phyloP scores from a whole-genome alignment of 73 alveolate species.

The Stentor roeselii region DNA sequence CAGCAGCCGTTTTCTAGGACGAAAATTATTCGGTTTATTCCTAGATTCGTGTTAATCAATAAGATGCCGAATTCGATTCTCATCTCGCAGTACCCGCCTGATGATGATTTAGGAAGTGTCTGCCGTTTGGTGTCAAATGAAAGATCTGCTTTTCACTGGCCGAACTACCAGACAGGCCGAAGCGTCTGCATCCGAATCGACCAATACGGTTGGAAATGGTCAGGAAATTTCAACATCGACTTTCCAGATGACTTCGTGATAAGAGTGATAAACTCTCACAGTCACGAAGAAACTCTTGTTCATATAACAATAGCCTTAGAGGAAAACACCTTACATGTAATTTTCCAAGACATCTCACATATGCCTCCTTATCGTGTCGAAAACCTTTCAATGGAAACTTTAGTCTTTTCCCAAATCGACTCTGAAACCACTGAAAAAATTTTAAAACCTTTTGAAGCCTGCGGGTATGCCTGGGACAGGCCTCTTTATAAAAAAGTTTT shows the following conservation, averaged over 20 bases:
- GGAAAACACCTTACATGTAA: not conserved
- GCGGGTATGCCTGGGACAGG: slow-evolving; percentile 29
- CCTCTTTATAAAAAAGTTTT: slow-evolving; percentile 17
- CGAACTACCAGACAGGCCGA: not conserved
- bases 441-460: slow-evolving; percentile 19
- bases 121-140: slow-evolving; percentile 20
- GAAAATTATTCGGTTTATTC: slow-evolving; percentile 16
- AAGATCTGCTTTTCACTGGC: slow-evolving; percentile 31
- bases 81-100: slow-evolving; percentile 5
- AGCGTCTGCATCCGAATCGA: not conserved
- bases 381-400: slow-evolving; percentile 28
- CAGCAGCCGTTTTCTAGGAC: slow-evolving; percentile 20
- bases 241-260: slow-evolving; percentile 5
- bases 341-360: slow-evolving; percentile 27
- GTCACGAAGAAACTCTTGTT: slow-evolving; percentile 5
- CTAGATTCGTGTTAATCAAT: slow-evolving; percentile 20
- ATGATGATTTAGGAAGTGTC: slow-evolving; percentile 12
- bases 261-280: slow-evolving; percentile 3
- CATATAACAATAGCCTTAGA: slow-evolving; percentile 24
- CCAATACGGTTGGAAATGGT: slow-evolving; percentile 27
- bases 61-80: not conserved
- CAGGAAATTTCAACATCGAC: slow-evolving; percentile 23
- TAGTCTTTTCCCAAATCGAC: not conserved
- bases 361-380: slow-evolving; percentile 29
- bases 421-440: not conserved